Base-by-base conservation (phyloP, 352 stramenopile genomes). In the Aphanomyces stellatus region DNA sequence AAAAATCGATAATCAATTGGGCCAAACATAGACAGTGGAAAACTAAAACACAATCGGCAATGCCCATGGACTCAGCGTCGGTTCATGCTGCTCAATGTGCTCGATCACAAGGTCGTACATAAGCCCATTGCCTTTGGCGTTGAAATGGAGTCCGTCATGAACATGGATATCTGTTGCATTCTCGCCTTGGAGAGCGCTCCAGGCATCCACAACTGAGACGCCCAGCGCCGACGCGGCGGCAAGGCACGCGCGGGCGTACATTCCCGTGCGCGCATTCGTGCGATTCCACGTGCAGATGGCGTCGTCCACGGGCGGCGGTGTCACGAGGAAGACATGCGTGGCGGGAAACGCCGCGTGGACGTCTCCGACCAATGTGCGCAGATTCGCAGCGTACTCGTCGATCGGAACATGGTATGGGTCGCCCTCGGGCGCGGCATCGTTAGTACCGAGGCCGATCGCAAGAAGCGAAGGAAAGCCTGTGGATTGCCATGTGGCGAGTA, bases 271-370 rank as follows among this genome's bases (percentile, higher is more conserved):
- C 7, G 30, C 33, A 27, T 63, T 63, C n/a, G 30, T 27, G 6
- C 28, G 35, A 13, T 15, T 11, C 4, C 33, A 24, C 2, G 27
- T 27, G 3, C 35, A 30, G 7, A 48, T 11, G 34, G 55, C 22
- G 15, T 63, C 55, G 41, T 51, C 55, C 7, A 63, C 55, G 13
- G 55, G 28, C 8, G 55, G 55, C 41, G 55, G 55, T n/a, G 55
- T 63, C 35, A 63, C 8, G 10, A 63, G 27, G 22, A 63, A 22
- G 2, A 63, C 19, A 8, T 63, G 17, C 5, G 30, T 49, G n/a
- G n/a, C 15, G 7, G 55, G 55, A 48, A 63, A 63, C 17, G n/a
- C 55, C 6, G 2, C 11, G 11, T 31, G 35, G 22, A 63, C 10
- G 22, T 10, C 11, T 34, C n/a, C 8, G 24, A 34, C 22, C 31